These are phyloP conservation scores for Gossypium arboreum DNA, from an alignment of 345 rosid species.

Conservation along the genomic window DNA sequence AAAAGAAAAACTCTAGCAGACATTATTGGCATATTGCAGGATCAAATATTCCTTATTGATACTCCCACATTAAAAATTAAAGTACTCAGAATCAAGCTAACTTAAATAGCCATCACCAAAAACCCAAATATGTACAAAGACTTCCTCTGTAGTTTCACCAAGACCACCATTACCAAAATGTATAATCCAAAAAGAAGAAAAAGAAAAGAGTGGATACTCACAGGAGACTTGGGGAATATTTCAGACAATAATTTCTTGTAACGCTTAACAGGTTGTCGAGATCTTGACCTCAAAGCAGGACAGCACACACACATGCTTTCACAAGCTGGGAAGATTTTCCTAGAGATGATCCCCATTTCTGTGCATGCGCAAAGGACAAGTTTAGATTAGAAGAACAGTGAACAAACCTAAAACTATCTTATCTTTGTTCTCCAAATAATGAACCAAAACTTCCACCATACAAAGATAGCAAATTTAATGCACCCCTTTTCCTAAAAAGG, in stretches of 20 bases:
- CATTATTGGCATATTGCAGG: neutral
- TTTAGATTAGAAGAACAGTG: constrained; percentile 2
- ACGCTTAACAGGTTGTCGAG: constrained; percentile 96
- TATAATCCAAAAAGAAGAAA: neutral
- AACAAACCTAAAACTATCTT: neutral
- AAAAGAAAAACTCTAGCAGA: neutral
- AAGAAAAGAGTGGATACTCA: constrained; percentile 32
- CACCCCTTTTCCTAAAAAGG: neutral
- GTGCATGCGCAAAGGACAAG: constrained; percentile 18
- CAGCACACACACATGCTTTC: constrained; percentile 96
- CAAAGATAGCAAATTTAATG: constrained; percentile 3
- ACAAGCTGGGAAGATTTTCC: constrained; percentile 91
- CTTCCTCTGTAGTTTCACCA: neutral
- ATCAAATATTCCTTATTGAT: neutral
- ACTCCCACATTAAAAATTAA: neutral
- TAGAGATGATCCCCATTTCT: constrained; percentile 88
- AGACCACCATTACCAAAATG: neutral
- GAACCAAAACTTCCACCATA: neutral
- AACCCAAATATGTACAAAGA: neutral
- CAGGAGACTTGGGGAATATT: constrained; percentile 82
- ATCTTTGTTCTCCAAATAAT: constrained; percentile 10
- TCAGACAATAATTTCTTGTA: constrained; percentile 88
- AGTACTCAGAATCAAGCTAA: neutral
- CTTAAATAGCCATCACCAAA: neutral
- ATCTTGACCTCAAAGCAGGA: constrained; percentile 96